Percentiles rank a stretch among this genome's conserved stretches.
These are phyloP conservation scores for Letharia columbiana DNA, from an alignment of 495 filamentous ascomycete genomes.

Conservation along the genomic window DNA sequence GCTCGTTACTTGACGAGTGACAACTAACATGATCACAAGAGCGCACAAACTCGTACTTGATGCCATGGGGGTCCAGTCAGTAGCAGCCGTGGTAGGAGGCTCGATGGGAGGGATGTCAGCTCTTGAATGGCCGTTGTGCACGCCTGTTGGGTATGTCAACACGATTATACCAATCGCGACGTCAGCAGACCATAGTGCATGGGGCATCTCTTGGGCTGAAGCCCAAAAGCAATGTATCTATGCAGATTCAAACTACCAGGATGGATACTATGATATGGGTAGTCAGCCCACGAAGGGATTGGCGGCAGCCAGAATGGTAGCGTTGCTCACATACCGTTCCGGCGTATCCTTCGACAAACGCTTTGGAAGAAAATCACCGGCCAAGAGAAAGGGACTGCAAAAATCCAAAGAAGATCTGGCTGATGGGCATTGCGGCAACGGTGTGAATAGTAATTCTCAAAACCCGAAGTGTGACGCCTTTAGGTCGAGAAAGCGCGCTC, in stretches of 20 bases:
- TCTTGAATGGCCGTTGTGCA: slow-evolving; percentile 90
- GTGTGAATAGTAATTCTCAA: slow-evolving; percentile 45
- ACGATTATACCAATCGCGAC: slow-evolving; percentile 88
- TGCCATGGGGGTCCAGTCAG: slow-evolving; percentile 73
- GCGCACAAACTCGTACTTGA: slow-evolving; percentile 84
- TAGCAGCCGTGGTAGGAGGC: slow-evolving; percentile 83
- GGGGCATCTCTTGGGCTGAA: slow-evolving; percentile 97
- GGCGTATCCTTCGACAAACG: slow-evolving; percentile 91
- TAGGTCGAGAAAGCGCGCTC: not conserved
- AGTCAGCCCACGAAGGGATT: slow-evolving; percentile 80
- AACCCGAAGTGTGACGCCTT: not conserved
- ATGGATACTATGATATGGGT: slow-evolving; percentile 79
- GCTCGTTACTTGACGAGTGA: slow-evolving; percentile 21
- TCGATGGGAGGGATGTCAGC: slow-evolving; percentile 97
- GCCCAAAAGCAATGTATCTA: slow-evolving; percentile 96
- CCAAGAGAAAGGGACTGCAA: slow-evolving; percentile 60
- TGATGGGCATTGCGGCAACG: slow-evolving; percentile 38
- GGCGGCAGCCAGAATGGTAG: slow-evolving; percentile 90
- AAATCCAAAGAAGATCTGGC: slow-evolving; percentile 58
- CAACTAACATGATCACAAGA: slow-evolving; percentile 43
- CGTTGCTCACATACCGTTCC: slow-evolving; percentile 88
- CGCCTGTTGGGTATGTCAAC: slow-evolving; percentile 74
- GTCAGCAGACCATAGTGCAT: slow-evolving; percentile 85
- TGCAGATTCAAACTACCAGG: slow-evolving; percentile 92
- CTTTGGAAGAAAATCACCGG: slow-evolving; percentile 85